Conservation (phyloP, 768 basidiomycete species). For the Lentinula detonsa region DNA sequence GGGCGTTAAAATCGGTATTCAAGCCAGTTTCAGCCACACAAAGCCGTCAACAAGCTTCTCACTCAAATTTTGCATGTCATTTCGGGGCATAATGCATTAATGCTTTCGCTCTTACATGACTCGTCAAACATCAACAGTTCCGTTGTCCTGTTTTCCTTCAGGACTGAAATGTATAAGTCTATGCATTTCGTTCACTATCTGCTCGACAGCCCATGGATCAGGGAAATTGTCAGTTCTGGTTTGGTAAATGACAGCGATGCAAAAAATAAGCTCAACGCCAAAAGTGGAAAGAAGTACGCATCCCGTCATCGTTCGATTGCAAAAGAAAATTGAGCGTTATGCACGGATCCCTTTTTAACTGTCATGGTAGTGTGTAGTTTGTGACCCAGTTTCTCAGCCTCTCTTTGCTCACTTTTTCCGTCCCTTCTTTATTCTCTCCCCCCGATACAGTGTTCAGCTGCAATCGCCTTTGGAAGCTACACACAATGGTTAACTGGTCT, state of each 20-base stretch:
- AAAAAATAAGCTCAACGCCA: slow-evolving; percentile 2
- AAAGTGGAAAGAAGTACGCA: slow-evolving; percentile 1
- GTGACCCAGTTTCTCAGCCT: background rate
- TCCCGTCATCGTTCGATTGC: background rate
- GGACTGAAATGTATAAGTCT: background rate
- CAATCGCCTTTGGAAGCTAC: background rate
- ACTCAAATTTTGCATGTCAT: background rate
- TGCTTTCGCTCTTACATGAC: background rate
- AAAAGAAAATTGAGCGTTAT: background rate
- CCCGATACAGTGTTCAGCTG: background rate
- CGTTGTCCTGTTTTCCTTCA: background rate
- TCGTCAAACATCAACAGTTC: background rate
- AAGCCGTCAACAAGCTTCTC: background rate
- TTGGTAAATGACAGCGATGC: background rate
- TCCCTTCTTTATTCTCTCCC: background rate
- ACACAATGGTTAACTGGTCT: slow-evolving; percentile 46
- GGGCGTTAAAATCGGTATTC: background rate
- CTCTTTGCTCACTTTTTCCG: background rate
- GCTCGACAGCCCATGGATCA: background rate
- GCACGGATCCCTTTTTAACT: background rate
- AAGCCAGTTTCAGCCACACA: background rate
- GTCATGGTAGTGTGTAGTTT: background rate
- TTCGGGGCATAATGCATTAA: background rate
- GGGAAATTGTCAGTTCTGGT: background rate
- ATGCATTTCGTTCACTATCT: background rate